Evolutionary conservation across 2,329 filamentous ascomycete species (phyloP).

Genomic region (Monosporascus sp.): DNA sequence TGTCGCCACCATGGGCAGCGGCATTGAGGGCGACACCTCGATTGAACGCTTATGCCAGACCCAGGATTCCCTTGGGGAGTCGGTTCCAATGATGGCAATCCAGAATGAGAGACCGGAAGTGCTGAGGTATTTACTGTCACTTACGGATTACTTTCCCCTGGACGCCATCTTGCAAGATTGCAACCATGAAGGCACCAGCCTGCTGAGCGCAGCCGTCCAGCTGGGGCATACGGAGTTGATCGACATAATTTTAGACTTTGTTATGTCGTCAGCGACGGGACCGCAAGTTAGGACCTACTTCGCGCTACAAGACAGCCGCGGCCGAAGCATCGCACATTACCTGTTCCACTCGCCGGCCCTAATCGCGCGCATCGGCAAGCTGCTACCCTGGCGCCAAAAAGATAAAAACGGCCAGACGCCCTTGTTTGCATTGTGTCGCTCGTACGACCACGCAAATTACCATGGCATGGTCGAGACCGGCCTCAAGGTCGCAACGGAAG

Average conservation of each 20-base stretch:
- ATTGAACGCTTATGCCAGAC: conserved; percentile 73
- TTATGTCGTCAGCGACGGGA: conserved; percentile 53
- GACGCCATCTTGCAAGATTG: conserved; percentile 71
- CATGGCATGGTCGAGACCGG: conserved; percentile 80
- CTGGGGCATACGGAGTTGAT: conserved; percentile 71
- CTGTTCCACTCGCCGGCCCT: conserved; percentile 84
- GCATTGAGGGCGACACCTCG: conserved; percentile 79
- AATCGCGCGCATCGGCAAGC: conserved; percentile 67
- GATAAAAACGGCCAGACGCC: conserved; percentile 99
- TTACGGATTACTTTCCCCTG: conserved; percentile 70
- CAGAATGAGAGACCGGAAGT: conserved; percentile 65
- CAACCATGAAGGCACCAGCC: conserved; percentile 83
- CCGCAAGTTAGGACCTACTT: conserved; percentile 63
- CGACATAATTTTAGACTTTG: conserved; percentile 66
- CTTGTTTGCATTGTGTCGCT: conserved; percentile 88
- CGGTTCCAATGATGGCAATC: conserved; percentile 81
- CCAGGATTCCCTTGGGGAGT: conserved; percentile 68
- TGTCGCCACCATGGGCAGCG: conserved; percentile 66
- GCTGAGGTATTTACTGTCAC: conserved; percentile 73
- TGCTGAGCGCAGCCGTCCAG: conserved; percentile 88
- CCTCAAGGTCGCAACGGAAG: conserved; percentile 64
- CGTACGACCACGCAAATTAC: conserved; percentile 89
- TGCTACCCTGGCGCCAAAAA: conserved; percentile 82
- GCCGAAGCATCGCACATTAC: conserved; percentile 90
- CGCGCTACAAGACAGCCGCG: conserved; percentile 71